Evolutionary conservation across 495 filamentous ascomycete genomes (phyloP), one percentile per base, ranked within the genome.

Genomic region (Glarea lozoyensis): DNA sequence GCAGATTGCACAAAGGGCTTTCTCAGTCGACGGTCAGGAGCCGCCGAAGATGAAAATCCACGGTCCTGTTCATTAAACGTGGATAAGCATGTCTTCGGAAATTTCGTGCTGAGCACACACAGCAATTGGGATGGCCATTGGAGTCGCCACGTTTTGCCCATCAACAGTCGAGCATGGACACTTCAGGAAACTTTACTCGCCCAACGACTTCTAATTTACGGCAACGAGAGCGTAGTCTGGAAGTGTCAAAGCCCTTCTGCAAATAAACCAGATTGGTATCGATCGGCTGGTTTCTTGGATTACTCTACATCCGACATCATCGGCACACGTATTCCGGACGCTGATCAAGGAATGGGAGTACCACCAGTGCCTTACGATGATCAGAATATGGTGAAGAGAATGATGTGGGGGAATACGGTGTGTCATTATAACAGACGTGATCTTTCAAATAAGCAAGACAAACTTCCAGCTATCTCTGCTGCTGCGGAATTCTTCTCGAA

Each of bases 91-190:
- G 10, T 23, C 36, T 38, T 17, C 15, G 15, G 18, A 4, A 9
- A 38, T 9, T 20, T 19, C 10, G 18, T 19, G 15, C 25, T n/a
- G 25, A 29, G 18, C 10, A 19, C 19, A 11, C 32, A 35, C 27
- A 17, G 9, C 27, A 3, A 29, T 42, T 20, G 39, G n/a, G n/a
- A 17, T 17, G 10, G 21, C 12, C n/a, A n/a, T n/a, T n/a, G n/a
- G n/a, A n/a, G n/a, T n/a, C n/a, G n/a, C n/a, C n/a, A n/a, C n/a
- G n/a, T n/a, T n/a, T n/a, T n/a, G 21, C 21, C 23, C 4, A 17
- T 42, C 10, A 30, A 31, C 10, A 31, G 6, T 5, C 4, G 39
- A 42, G 39, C 39, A 4, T 42, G 39, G 39, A 22, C 25, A 16
- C 16, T 17, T 4, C 39, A 42, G 19, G 39, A 42, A 30, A 4